These are phyloP conservation scores for Saccharum hybrid DNA, from an alignment of 202 grass and related monocot genomes.

Conservation along the genomic window DNA sequence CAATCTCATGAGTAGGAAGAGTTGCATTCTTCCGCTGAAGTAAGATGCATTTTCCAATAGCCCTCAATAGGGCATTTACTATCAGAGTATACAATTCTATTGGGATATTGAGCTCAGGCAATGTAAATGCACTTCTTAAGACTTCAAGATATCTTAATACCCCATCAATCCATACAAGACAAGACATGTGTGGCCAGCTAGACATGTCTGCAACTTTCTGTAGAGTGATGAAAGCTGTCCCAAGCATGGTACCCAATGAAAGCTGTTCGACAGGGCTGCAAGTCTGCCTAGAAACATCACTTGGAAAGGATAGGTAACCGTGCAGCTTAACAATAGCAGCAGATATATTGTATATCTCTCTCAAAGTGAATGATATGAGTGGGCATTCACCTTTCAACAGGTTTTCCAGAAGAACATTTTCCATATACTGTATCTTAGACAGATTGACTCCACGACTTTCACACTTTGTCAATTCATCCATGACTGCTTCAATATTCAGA, in stretches of 20 bases:
- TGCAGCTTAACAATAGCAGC: slow-evolving; percentile 78
- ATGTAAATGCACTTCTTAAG: slow-evolving; percentile 61
- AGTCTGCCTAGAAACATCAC: slow-evolving; percentile 30
- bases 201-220: slow-evolving; percentile 75
- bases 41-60: slow-evolving; percentile 90
- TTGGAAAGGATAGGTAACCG: slow-evolving; percentile 52
- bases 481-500: slow-evolving; percentile 57
- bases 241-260: slow-evolving; percentile 55
- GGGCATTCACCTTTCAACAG: slow-evolving; percentile 64
- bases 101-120: slow-evolving; percentile 63
- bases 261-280: slow-evolving; percentile 41
- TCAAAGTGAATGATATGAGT: slow-evolving; percentile 60
- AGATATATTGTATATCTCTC: slow-evolving; percentile 75
- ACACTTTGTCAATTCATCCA: slow-evolving; percentile 52
- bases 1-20: slow-evolving; percentile 82
- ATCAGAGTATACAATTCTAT: slow-evolving; percentile 69
- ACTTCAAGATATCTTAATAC: slow-evolving; percentile 82
- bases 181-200: slow-evolving; percentile 58
- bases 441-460: slow-evolving; percentile 50
- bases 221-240: slow-evolving; percentile 67
- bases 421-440: slow-evolving; percentile 49
- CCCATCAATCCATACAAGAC: slow-evolving; percentile 84
- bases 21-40: slow-evolving; percentile 83
- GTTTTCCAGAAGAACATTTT: slow-evolving; percentile 55
- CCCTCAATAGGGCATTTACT: slow-evolving; percentile 69